Percentiles rank a stretch among this genome's conserved stretches.
Evolutionary conservation across 2,329 filamentous ascomycete genomes (phyloP).

Genomic region (Colletotrichum chlorophyti): DNA sequence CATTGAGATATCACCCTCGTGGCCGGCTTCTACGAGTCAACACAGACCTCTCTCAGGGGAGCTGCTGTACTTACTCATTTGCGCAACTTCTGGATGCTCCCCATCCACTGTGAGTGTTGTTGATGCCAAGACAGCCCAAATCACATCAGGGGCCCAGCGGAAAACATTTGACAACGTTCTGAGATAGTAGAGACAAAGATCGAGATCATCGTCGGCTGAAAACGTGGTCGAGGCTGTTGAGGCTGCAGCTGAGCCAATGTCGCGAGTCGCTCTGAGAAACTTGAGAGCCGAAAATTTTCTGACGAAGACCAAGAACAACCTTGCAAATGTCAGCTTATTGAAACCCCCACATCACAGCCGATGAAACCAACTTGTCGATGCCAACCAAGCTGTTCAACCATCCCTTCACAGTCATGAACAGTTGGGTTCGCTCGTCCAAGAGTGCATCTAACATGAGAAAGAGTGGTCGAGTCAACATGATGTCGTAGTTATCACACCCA

Average conservation of each 20-base stretch:
- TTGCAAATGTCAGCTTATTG: slow-evolving; percentile 35
- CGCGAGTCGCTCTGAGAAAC: slow-evolving; percentile 51
- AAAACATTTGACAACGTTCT: slow-evolving; percentile 77
- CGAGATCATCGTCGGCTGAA: slow-evolving; percentile 70
- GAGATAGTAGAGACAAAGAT: slow-evolving; percentile 80
- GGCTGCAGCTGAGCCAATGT: slow-evolving; percentile 32
- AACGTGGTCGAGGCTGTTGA: slow-evolving; percentile 43
- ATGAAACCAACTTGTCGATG: slow-evolving; percentile 62
- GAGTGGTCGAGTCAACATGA: slow-evolving; percentile 81
- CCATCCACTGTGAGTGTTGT: slow-evolving; percentile 59
- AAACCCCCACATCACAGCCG: neutral
- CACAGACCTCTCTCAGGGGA: neutral
- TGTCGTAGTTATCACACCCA: slow-evolving; percentile 69
- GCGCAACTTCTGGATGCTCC: slow-evolving; percentile 49
- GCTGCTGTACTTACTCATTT: slow-evolving; percentile 56
- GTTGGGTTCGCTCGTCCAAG: slow-evolving; percentile 73
- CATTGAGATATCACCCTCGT: slow-evolving; percentile 64
- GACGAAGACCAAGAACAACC: slow-evolving; percentile 67
- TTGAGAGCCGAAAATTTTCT: slow-evolving; percentile 62
- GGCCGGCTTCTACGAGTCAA: slow-evolving; percentile 49
- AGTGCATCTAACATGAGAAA: slow-evolving; percentile 84
- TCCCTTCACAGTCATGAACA: slow-evolving; percentile 77
- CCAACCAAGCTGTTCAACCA: slow-evolving; percentile 78
- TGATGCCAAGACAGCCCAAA: slow-evolving; percentile 74
- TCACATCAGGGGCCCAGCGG: slow-evolving; percentile 69